Evolutionary conservation across 495 filamentous ascomycete species (phyloP), one percentile per base, ranked within the genome.

Genomic region (Pyrenula massariospora): DNA sequence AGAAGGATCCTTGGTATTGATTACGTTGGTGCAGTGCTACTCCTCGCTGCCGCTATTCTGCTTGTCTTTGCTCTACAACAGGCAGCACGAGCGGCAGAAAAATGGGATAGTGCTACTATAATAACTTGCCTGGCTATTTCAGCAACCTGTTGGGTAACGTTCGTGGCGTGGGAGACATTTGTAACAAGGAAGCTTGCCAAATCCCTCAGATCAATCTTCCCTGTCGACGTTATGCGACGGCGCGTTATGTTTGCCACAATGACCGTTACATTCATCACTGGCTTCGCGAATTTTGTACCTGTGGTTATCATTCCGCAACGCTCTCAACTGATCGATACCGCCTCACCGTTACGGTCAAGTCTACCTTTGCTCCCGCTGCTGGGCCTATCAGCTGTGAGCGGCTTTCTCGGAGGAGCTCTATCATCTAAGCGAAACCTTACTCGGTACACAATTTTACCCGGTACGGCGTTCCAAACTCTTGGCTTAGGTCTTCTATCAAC

Each of bases 1-100:
- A 5, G 31, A 15, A 42, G 31, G 15, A 42, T 42, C 31, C 15
- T 42, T 42, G 31, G 31, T 8, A 42, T 42, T 15, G 80, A 84
- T 62, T 76, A 79, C 25, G 12, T 79, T 3, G 80, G 80, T 12
- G 71, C 72, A 42, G 47, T 74, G 12, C 60, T 82, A 2, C 64
- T 79, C 10, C 68, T 82, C 12, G 65, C 70, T 0, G 76, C 72
- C 22, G 77, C 75, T 3, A 65, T 80, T n/a, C 66, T 83, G 0
- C 57, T 82, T 0, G 73, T 83, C 0, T 77, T 79, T 57, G 67
- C 73, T 1, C 65, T 84, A n/a, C 71, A 82, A 57, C 70, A 83
- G 58, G 78, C 65, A 15, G 31, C 8, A 8, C 31, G n/a, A 77
- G 76, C 65, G 50, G 70, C 69, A 25, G 68, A 68, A 21, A 58